A percentile compares a stretch with the other conserved stretches of the same genome.
Conservation (phyloP, 352 stramenopile species). For the Pythium myriotylum region DNA sequence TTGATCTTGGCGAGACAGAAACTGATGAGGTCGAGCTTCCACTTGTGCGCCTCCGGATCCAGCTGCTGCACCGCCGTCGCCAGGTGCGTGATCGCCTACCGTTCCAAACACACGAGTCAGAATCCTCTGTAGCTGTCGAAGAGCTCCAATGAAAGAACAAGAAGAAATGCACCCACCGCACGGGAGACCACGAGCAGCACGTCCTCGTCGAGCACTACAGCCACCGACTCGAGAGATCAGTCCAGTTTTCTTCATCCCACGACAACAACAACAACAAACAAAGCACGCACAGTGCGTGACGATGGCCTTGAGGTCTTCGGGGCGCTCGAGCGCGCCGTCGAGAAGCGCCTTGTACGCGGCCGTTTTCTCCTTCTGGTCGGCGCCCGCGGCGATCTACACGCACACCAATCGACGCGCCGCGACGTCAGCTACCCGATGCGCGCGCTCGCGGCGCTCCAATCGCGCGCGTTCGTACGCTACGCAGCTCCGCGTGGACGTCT, state of each 20-base stretch:
- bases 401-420: conserved; percentile 1
- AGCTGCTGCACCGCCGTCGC: conserved; percentile 52
- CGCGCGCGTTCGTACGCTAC: conserved; percentile 38
- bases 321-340: conserved; percentile 48
- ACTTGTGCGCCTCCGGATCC: conserved; percentile 62
- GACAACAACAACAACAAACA: too few species aligned
- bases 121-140: not conserved
- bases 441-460: not conserved
- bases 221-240: too few species aligned
- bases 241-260: too few species aligned
- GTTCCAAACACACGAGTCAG: not conserved
- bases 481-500: conserved; percentile 42
- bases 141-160: not conserved
- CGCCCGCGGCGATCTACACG: conserved; percentile 60
- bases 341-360: conserved; percentile 71
- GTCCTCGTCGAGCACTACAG: conserved; percentile 73
- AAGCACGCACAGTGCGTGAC: conserved; percentile 57
- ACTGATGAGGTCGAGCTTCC: conserved; percentile 81
- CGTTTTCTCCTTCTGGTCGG: conserved; percentile 82
- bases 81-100: conserved; percentile 73
- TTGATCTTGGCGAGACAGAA: conserved; percentile 80
- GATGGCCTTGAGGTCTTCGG: conserved; percentile 53
- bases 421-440: conserved; percentile 1
- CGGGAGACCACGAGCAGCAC: conserved; percentile 79
- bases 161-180: conserved; percentile 35